Evolutionary conservation across 768 basidiomycete species (phyloP).

Genomic region (Tephrocybe sp.): DNA sequence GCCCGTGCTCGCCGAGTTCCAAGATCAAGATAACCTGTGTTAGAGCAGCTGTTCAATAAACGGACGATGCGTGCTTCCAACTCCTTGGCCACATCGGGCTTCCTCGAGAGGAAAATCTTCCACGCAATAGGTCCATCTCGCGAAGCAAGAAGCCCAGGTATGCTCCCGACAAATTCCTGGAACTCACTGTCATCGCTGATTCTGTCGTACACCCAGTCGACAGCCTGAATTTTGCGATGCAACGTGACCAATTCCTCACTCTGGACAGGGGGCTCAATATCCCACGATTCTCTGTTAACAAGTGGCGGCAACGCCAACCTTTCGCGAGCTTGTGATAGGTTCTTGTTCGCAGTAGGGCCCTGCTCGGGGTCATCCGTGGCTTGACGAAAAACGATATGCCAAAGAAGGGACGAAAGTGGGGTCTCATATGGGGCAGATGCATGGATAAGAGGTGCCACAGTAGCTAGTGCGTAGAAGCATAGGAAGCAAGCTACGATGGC

Average conservation of each 20-base stretch:
- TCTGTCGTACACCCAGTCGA: background rate
- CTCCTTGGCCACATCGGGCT: background rate
- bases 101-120: background rate
- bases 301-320: background rate
- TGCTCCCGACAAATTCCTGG: background rate
- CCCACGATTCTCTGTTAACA: background rate
- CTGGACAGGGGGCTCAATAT: too few species aligned
- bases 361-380: too few species aligned
- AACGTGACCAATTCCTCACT: too few species aligned
- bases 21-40: background rate
- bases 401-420: background rate
- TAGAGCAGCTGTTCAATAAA: background rate
- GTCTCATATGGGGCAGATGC: slow-evolving; percentile 7
- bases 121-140: background rate
- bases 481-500: background rate
- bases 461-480: slow-evolving; percentile 1
- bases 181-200: background rate
- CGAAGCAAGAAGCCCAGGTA: background rate
- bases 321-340: too few species aligned
- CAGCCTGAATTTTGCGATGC: background rate
- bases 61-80: background rate
- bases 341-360: too few species aligned
- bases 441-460: slow-evolving; percentile 3
- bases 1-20: background rate
- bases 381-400: background rate